Evolutionary conservation across 1,284 basidiomycete species (phyloP).

Genomic region (Singerocomus inundabilis): DNA sequence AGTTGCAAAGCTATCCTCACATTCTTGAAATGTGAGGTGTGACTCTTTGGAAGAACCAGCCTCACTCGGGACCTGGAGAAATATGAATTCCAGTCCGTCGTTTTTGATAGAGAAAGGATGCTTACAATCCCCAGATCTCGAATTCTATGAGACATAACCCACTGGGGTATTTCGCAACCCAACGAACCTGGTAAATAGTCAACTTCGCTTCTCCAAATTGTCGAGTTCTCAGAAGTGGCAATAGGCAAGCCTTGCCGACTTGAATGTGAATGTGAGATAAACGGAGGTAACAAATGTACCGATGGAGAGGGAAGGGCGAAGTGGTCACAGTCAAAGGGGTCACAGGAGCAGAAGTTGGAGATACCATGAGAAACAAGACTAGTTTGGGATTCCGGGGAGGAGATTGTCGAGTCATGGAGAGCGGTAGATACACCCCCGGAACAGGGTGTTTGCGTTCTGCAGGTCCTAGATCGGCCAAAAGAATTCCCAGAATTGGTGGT

Average conservation of each 20-base stretch:
- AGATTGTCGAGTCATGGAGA: not conserved
- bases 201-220: not conserved
- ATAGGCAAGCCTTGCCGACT: not conserved
- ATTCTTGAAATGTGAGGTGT: not conserved
- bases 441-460: slow-evolving; percentile 6
- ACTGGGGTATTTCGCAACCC: not conserved
- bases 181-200: not conserved
- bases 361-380: not conserved
- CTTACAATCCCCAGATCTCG: slow-evolving; percentile 18
- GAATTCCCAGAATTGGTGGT: not conserved
- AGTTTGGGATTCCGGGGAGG: not conserved
- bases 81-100: not conserved
- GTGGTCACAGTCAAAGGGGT: slow-evolving; percentile 1
- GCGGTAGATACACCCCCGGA: slow-evolving; percentile 14
- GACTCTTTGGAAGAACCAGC: not conserved
- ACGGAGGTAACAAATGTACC: slow-evolving; percentile 8
- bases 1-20: not conserved
- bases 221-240: not conserved
- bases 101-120: not conserved
- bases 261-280: not conserved
- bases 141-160: slow-evolving; percentile 1
- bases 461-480: slow-evolving; percentile 1
- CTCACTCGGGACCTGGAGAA: slow-evolving; percentile 11
- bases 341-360: not conserved
- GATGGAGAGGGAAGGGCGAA: slow-evolving; percentile 15